A percentile compares a stretch with the other conserved stretches of the same genome.
Conservation (phyloP, 345 rosid species). For the Bruguiera gymnorhiza region DNA sequence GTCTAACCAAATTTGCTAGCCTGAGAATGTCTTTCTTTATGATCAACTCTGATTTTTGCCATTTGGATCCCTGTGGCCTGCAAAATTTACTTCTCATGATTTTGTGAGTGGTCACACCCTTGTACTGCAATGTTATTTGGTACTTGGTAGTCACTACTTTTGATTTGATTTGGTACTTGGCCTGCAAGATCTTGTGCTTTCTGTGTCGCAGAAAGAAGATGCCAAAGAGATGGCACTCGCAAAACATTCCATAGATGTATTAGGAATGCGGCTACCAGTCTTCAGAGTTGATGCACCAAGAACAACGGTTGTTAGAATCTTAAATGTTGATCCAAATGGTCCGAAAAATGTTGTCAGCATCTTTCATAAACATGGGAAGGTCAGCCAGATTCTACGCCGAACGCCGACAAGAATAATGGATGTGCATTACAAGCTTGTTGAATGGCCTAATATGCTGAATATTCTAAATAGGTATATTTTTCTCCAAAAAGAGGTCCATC, state of each 20-base stretch:
- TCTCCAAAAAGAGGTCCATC: not conserved
- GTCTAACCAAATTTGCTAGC: too few species aligned
- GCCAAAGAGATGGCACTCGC: slow-evolving; percentile 44
- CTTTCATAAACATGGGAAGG: slow-evolving; percentile 26
- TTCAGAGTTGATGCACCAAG: slow-evolving; percentile 48
- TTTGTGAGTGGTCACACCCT: too few species aligned
- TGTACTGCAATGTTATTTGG: not conserved
- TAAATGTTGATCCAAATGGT: slow-evolving; percentile 7
- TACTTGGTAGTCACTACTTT: not conserved
- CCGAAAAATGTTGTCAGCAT: not conserved
- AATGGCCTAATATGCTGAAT: slow-evolving; percentile 47
- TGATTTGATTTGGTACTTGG: not conserved
- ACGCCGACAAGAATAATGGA: slow-evolving; percentile 3
- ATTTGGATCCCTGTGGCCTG: too few species aligned
- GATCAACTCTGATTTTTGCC: too few species aligned
- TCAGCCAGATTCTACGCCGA: not conserved
- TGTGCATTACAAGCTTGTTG: slow-evolving; percentile 29
- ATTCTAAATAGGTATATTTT: slow-evolving; percentile 37
- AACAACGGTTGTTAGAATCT: slow-evolving; percentile 40
- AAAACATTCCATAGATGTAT: slow-evolving; percentile 26
- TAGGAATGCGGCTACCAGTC: slow-evolving; percentile 24
- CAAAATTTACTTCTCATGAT: too few species aligned
- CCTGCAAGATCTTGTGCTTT: not conserved
- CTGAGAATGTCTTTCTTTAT: too few species aligned
- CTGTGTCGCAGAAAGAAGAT: slow-evolving; percentile 35